Conservation (phyloP, 2,329 filamentous ascomycete genomes). For the Colletotrichum sp. region DNA sequence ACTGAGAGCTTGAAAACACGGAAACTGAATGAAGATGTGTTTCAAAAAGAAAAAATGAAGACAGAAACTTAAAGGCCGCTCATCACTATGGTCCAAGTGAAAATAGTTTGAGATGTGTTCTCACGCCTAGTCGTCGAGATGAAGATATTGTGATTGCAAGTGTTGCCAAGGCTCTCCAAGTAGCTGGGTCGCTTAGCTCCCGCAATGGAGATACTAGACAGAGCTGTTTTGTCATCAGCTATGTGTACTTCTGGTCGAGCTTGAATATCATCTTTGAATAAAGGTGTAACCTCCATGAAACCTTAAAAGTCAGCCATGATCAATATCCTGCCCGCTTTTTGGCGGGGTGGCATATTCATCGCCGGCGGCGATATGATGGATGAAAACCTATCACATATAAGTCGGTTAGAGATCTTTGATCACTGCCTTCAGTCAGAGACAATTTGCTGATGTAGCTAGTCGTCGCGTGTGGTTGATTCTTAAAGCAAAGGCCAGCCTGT, state of each 20-base stretch:
- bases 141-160: too few species aligned
- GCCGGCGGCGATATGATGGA: background rate
- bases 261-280: rapidly evolving
- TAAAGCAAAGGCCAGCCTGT: background rate
- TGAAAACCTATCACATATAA: rapidly evolving
- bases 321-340: rapidly evolving
- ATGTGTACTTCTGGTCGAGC: rapidly evolving
- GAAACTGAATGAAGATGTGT: too few species aligned
- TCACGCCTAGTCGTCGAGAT: too few species aligned
- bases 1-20: background rate
- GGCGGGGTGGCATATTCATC: background rate
- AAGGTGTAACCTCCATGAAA: background rate
- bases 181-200: background rate
- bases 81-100: too few species aligned
- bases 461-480: rapidly evolving
- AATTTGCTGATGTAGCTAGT: rapidly evolving
- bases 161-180: background rate
- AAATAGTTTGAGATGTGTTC: too few species aligned
- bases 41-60: too few species aligned
- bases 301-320: background rate
- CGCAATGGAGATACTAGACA: rapidly evolving
- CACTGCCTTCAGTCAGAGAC: background rate
- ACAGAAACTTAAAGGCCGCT: too few species aligned
- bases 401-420: background rate
- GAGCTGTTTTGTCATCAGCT: background rate